phyloP scores from a whole-genome alignment of 495 filamentous ascomycete species.

The Xylaria venustula region DNA sequence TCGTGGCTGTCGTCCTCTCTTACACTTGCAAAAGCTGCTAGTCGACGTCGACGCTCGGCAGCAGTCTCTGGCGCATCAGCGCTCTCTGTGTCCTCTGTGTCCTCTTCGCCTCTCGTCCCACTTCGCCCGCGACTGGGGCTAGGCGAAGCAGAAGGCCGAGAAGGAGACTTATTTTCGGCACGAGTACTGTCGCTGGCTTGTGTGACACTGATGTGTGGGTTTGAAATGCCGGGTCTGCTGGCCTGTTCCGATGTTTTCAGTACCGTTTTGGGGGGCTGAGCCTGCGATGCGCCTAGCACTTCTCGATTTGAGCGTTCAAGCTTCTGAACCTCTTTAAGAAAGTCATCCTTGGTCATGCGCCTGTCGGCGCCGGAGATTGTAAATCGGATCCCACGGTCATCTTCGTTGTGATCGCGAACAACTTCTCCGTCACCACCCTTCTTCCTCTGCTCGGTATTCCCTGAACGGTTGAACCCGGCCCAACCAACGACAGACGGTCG shows the following conservation, averaged over 20 bases:
- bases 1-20: constrained; percentile 57
- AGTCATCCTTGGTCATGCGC: constrained; percentile 87
- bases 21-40: constrained; percentile 37
- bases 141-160: background rate
- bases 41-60: constrained; percentile 39
- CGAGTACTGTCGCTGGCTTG: constrained; percentile 21
- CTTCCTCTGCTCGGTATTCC: constrained; percentile 36
- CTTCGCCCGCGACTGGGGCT: constrained; percentile 21
- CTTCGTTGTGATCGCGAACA: constrained; percentile 49
- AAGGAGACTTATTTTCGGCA: constrained; percentile 15
- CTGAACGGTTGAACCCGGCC: constrained; percentile 52
- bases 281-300: constrained; percentile 59
- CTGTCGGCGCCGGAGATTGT: constrained; percentile 70
- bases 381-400: constrained; percentile 83
- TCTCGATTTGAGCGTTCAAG: constrained; percentile 77
- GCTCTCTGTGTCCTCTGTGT: constrained; percentile 22
- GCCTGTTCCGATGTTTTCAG: background rate
- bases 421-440: constrained; percentile 35
- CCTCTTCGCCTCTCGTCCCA: constrained; percentile 8
- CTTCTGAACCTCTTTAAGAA: constrained; percentile 77
- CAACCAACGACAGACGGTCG: constrained; percentile 39
- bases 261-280: too few relatives aligned
- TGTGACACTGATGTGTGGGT: constrained; percentile 27
- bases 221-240: constrained; percentile 16
- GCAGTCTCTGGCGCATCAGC: constrained; percentile 36